Evolutionary conservation across 768 basidiomycete species (phyloP).

Genomic region (Tricholoma saponaceum): DNA sequence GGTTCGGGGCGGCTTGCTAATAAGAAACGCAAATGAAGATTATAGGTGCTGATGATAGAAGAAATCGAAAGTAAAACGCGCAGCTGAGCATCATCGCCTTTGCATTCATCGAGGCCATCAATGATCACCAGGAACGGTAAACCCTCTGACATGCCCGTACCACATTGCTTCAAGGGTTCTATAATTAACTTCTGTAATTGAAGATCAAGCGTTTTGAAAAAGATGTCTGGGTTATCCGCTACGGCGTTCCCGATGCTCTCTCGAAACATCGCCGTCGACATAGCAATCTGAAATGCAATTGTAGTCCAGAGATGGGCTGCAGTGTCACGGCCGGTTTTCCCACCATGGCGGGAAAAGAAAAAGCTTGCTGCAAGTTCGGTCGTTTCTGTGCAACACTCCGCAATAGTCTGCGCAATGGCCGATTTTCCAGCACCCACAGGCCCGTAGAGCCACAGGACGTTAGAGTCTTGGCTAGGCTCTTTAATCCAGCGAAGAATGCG

Average conservation of each 20-base stretch:
- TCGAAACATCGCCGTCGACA: slow-evolving; percentile 11
- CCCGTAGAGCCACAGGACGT: slow-evolving; percentile 18
- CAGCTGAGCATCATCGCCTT: slow-evolving; percentile 5
- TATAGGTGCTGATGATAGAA: neutral
- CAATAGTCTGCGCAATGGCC: slow-evolving; percentile 15
- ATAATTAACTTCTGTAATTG: slow-evolving; percentile 15
- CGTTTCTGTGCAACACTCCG: slow-evolving; percentile 7
- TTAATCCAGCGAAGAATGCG: neutral
- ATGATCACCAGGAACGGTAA: slow-evolving; percentile 14
- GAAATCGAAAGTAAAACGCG: slow-evolving; percentile 9
- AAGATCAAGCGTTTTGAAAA: slow-evolving; percentile 3
- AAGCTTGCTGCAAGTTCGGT: slow-evolving; percentile 23
- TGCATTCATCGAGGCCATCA: slow-evolving; percentile 27
- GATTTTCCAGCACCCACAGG: slow-evolving; percentile 19
- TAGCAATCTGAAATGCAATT: slow-evolving; percentile 4
- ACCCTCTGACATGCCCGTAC: neutral
- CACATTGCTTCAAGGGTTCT: neutral
- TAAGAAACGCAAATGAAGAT: slow-evolving; percentile 17
- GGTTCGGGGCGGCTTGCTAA: slow-evolving; percentile 25
- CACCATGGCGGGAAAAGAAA: slow-evolving; percentile 30
- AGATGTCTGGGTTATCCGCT: slow-evolving; percentile 7
- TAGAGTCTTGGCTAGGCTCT: neutral
- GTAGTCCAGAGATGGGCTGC: slow-evolving; percentile 22
- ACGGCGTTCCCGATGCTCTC: slow-evolving; percentile 5
- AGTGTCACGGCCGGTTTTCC: slow-evolving; percentile 17